Base-by-base conservation (phyloP, 2,329 filamentous ascomycete species). In the Clathrospora elynae region DNA sequence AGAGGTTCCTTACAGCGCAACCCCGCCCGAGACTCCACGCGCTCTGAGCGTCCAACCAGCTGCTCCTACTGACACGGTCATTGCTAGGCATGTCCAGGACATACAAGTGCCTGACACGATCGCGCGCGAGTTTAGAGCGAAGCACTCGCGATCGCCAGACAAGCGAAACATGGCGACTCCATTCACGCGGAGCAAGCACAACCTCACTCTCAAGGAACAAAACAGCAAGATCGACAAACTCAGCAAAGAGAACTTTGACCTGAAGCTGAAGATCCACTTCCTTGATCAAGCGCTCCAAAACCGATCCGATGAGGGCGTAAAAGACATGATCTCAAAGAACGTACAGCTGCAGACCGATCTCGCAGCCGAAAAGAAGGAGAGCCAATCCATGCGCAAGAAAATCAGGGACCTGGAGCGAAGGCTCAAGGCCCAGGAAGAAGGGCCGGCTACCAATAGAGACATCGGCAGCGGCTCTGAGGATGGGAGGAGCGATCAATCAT, bases 231-330 rank as follows among this genome's bases (percentile, higher is more conserved):
- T 99, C 53, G 93, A 99, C 70, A 85, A 91, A 46, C 79, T 97
- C 2, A 95, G 90, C 47, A 99, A 99, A 72, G 93, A 99, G 70
- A 99, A 99, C 31, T 99, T 97, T 66, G 92, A 96, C 67, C 75
- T 97, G 41, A 96, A 97, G 72, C 84, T 97, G 71, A 95, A 96
- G 68, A 93, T 97, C 53, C 95, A 96, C 78, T 99, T 96, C 64
- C 80, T 99, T 34, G 95, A 92, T 61, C 89, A 97, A 68, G 87
- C 92, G 2, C 75, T 99, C 13, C 90, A 95, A 70, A 93, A 92
- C 65, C 81, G 95, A 28, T 96, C 91, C 1, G 92, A 97, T 67
- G 92, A 97, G 72, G 90, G 91, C 52, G 86, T 99, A 67, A 95
- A 95, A 73, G 92, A 96, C 68, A 95, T 96, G 86, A 95, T 97